A percentile compares a stretch with the other conserved stretches of the same genome.
These are phyloP conservation scores for Bombardia bombarda DNA, from an alignment of 495 filamentous ascomycete genomes.

Conservation along the genomic window DNA sequence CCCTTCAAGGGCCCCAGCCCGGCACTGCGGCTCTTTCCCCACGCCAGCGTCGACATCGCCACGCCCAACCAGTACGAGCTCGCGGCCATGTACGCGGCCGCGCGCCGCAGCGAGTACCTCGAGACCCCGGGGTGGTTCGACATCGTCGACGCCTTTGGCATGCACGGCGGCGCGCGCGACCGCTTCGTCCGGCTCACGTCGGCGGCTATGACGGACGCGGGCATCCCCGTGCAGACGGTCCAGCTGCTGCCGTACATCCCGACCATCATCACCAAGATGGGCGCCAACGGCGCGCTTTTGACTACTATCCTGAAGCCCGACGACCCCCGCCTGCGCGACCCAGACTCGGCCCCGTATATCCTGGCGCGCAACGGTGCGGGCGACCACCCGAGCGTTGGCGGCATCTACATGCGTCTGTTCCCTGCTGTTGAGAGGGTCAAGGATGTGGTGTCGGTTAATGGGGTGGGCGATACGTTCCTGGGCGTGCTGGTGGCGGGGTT, in stretches of 20 bases:
- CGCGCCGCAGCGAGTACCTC: constrained; percentile 55
- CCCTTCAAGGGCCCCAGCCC: constrained; percentile 10
- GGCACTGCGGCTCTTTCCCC: constrained; percentile 48
- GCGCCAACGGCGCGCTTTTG: constrained; percentile 68
- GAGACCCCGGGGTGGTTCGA: constrained; percentile 67
- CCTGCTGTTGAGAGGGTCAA: constrained; percentile 56
- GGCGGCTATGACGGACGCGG: constrained; percentile 59
- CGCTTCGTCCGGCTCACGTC: constrained; percentile 56
- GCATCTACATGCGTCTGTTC: constrained; percentile 80
- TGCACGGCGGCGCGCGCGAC: constrained; percentile 48
- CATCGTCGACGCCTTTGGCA: constrained; percentile 67
- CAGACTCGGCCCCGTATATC: constrained; percentile 57
- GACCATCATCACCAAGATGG: constrained; percentile 76
- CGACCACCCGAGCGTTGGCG: constrained; percentile 53
- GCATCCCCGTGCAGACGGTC: constrained; percentile 72
- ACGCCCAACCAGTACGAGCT: constrained; percentile 83
- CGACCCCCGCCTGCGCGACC: constrained; percentile 54
- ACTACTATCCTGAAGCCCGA: constrained; percentile 58
- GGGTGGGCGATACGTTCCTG: constrained; percentile 87
- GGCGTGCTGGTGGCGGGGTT: constrained; percentile 69
- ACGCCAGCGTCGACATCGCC: constrained; percentile 55
- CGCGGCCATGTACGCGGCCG: constrained; percentile 60
- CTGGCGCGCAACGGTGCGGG: constrained; percentile 49
- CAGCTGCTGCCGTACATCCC: constrained; percentile 84
- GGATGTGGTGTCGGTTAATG: constrained; percentile 82